Evolutionary conservation across 768 basidiomycete species (phyloP), one percentile per base, ranked within the genome.

Genomic region (Naganishia randhawae): DNA sequence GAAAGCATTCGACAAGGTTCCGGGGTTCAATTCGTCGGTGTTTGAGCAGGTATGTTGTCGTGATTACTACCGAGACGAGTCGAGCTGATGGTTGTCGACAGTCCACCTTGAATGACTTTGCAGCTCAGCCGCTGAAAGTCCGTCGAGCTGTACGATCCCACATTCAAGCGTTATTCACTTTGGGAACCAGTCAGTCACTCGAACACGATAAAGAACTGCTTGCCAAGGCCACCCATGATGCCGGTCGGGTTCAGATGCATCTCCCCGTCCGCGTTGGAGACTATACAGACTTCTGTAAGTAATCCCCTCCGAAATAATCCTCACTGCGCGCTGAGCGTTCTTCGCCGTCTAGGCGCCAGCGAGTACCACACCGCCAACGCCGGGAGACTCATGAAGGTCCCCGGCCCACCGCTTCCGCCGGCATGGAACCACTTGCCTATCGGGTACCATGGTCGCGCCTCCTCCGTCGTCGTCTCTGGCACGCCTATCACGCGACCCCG

Each of bases 261-360:
- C 31, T 72, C 6, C 72, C 72, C 5, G 32, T 73, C 50, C 32
- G 22, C 16, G 69, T 73, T 9, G 57, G 66, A 45, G 72, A 73
- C 64, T 68, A 68, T 62, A 72, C 71, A 17, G 71, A 72, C 51
- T 72, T 66, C 50, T 72, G 70, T 64, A 62, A 67, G 62, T 39
- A 51, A 1, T 17, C 10, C 25, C 4, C 39, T 29, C 22, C 32
- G 25, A n/a, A n/a, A n/a, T n/a, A n/a, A 6, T 4, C 31, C 11
- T 22, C 17, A 0, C 41, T 14, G 25, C 8, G 16, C 22, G 31
- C 64, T 54, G 1, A 33, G 17, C 22, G 5, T 14, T 19, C 39
- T 33, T 51, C 25, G n/a, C 25, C 19, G 3, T 11, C n/a, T 22
- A 65, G 67, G 54, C 11, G 52, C 65, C 27, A 42, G 61, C 68